Evolutionary conservation across 371 early-diverging fungal species (phyloP).

Genomic region (Mortierella sp.): DNA sequence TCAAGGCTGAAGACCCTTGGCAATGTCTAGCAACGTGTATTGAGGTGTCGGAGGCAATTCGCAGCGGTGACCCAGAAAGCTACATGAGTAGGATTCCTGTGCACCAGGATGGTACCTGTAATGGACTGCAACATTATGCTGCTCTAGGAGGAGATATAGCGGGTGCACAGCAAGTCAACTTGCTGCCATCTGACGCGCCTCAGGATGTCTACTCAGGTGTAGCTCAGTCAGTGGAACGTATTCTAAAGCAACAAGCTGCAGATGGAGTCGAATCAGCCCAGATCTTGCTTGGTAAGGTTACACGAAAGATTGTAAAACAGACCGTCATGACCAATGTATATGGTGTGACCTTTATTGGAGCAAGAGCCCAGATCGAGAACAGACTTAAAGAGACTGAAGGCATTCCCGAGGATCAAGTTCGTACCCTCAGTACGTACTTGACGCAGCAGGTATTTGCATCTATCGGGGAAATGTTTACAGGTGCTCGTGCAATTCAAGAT

Average conservation of each 20-base stretch:
- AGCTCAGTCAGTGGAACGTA: slow-evolving; percentile 78
- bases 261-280: slow-evolving; percentile 69
- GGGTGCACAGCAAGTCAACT: slow-evolving; percentile 94
- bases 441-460: slow-evolving; percentile 89
- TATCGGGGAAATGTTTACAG: slow-evolving; percentile 90
- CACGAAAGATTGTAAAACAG: slow-evolving; percentile 97
- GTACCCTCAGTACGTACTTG: slow-evolving; percentile 74
- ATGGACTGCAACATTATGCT: slow-evolving; percentile 99
- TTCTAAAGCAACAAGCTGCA: slow-evolving; percentile 76
- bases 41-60: slow-evolving; percentile 85
- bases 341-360: slow-evolving; percentile 97
- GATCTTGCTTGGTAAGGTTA: slow-evolving; percentile 76
- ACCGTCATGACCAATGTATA: slow-evolving; percentile 99
- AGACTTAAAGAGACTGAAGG: slow-evolving; percentile 83
- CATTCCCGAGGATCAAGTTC: slow-evolving; percentile 68
- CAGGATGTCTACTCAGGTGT: slow-evolving; percentile 96
- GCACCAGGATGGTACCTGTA: slow-evolving; percentile 99
- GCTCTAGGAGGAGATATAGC: slow-evolving; percentile 95
- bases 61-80: slow-evolving; percentile 79
- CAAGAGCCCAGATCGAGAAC: slow-evolving; percentile 88
- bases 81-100: slow-evolving; percentile 87
- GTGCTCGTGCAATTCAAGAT: slow-evolving; percentile 91
- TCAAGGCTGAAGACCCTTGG: slow-evolving; percentile 93
- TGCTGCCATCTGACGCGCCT: slow-evolving; percentile 88
- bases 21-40: slow-evolving; percentile 93